Evolutionary conservation across 2,329 filamentous ascomycete genomes (phyloP).

Genomic region (Lithohypha guttulata): DNA sequence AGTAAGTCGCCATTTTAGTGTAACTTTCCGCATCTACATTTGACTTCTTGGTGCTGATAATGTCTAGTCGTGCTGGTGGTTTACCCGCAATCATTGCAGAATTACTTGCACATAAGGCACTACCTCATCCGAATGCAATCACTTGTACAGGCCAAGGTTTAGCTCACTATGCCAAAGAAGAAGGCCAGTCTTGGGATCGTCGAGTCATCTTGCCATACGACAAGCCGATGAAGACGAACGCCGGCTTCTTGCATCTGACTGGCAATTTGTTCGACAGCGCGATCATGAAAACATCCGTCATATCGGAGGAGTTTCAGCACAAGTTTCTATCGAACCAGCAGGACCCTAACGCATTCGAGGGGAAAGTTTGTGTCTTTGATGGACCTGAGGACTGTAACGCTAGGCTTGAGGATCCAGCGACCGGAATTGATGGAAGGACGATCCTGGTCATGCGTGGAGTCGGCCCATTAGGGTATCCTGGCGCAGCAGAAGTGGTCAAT

Average conservation of each 20-base stretch:
- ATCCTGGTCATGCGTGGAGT: slow-evolving; percentile 42
- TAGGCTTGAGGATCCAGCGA: slow-evolving; percentile 33
- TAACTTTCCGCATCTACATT: too few species aligned
- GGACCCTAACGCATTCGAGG: slow-evolving; percentile 40
- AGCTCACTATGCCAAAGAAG: slow-evolving; percentile 29
- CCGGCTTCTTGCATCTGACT: slow-evolving; percentile 41
- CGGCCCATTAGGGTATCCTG: slow-evolving; percentile 41
- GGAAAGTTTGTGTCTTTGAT: slow-evolving; percentile 40
- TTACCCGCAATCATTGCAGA: slow-evolving; percentile 45
- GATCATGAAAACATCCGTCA: slow-evolving; percentile 45
- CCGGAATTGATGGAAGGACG: slow-evolving; percentile 31
- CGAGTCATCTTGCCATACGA: slow-evolving; percentile 36
- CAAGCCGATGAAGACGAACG: slow-evolving; percentile 39
- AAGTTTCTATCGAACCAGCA: slow-evolving; percentile 37
- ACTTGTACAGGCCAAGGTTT: slow-evolving; percentile 40
- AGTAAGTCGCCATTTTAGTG: too few species aligned
- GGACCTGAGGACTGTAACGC: slow-evolving; percentile 40
- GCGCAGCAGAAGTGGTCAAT: slow-evolving; percentile 43
- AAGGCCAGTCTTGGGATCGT: slow-evolving; percentile 40
- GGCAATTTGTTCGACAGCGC: slow-evolving; percentile 42
- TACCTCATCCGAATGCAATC: slow-evolving; percentile 32
- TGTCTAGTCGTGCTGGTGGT: slow-evolving; percentile 43
- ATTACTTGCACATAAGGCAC: slow-evolving; percentile 38
- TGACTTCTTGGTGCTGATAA: too few species aligned
- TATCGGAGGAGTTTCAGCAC: slow-evolving; percentile 36